These are phyloP conservation scores for Hyphopichia homilentoma DNA, from an alignment of 805 yeast species.

Conservation along the genomic window DNA sequence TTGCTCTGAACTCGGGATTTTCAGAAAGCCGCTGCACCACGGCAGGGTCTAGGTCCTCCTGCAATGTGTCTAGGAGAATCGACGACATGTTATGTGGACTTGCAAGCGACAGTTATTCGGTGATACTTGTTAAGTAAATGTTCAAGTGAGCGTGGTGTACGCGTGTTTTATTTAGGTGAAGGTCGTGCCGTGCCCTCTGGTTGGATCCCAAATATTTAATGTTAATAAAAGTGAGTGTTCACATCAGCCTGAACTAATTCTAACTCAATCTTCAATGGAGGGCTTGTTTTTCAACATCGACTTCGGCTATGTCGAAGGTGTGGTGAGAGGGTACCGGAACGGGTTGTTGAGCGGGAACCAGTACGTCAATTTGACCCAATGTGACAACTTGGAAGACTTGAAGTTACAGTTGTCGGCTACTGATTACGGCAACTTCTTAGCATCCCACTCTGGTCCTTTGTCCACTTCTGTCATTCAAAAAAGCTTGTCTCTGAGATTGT, in stretches of 20 bases:
- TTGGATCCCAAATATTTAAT: no score
- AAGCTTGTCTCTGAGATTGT: slow-evolving; percentile 67
- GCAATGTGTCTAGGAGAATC: slow-evolving; percentile 30
- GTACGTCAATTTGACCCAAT: slow-evolving; percentile 89
- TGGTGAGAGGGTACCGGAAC: slow-evolving; percentile 89
- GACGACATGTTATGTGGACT: no score
- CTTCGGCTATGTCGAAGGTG: slow-evolving; percentile 87
- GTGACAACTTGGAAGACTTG: slow-evolving; percentile 91
- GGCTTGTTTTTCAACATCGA: slow-evolving; percentile 90
- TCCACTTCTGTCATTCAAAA: slow-evolving; percentile 86
- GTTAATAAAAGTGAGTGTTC: no score
- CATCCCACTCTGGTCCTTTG: slow-evolving; percentile 78
- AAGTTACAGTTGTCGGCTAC: slow-evolving; percentile 93
- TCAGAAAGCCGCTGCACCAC: slow-evolving; percentile 14
- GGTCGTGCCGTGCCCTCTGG: no score
- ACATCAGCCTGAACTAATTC: no score
- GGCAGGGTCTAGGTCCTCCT: slow-evolving; percentile 22
- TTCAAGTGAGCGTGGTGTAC: no score
- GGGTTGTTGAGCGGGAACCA: slow-evolving; percentile 76
- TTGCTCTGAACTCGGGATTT: slow-evolving; percentile 14
- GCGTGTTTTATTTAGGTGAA: no score
- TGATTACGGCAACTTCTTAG: slow-evolving; percentile 88
- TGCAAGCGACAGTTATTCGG: no score
- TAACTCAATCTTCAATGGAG: slow-evolving; percentile 61
- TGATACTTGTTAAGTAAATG: no score